Evolutionary conservation across 768 basidiomycete genomes (phyloP), one percentile per base, ranked within the genome.

Genomic region (Termitomyces sp.): DNA sequence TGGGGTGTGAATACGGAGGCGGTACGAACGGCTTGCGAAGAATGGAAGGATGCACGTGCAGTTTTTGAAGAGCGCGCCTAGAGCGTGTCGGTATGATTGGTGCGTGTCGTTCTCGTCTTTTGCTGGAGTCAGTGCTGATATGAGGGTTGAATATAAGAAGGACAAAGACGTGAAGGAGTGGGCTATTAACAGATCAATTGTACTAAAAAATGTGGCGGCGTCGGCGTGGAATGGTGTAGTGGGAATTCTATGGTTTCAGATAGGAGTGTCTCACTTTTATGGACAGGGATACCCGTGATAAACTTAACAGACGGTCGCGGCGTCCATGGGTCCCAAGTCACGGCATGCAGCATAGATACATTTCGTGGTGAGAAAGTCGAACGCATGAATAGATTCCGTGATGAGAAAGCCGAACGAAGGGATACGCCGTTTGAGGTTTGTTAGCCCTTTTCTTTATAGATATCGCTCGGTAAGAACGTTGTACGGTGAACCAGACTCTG

Each of bases 41-140:
- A 82, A 85, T 62, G 81, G 83, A 66, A 56, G 49, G 25, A 66
- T 71, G 3, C 84, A 86, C 32, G 82, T 84, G 58, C 64, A 73
- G 7, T 76, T 81, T n/a, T 64, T 72, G 0, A 66, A 57, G 1
- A 57, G 64, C 27, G 76, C 80, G 9, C 72, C 79, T 12, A 54
- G 77, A 63, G 71, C 81, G 88, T n/a, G n/a, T 73, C 67, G 73
- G n/a, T 89, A 89, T 68, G 62, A 63, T 42, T 86, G 88, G 82
- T 83, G 57, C 46, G 79, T 70, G 1, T n/a, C 40, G 2, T 39
- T 55, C 28, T 55, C 27, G 51, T 41, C 35, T 8, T 56, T 40
- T 19, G 16, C 25, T 16, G 6, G 19, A 25, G 10, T 1, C 12
- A 40, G 49, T 34, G 19, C 46, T 59, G 34, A 62, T 50, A 8